These are phyloP conservation scores for Metschnikowia cubensis DNA, from an alignment of 805 yeast genomes.

Conservation along the genomic window DNA sequence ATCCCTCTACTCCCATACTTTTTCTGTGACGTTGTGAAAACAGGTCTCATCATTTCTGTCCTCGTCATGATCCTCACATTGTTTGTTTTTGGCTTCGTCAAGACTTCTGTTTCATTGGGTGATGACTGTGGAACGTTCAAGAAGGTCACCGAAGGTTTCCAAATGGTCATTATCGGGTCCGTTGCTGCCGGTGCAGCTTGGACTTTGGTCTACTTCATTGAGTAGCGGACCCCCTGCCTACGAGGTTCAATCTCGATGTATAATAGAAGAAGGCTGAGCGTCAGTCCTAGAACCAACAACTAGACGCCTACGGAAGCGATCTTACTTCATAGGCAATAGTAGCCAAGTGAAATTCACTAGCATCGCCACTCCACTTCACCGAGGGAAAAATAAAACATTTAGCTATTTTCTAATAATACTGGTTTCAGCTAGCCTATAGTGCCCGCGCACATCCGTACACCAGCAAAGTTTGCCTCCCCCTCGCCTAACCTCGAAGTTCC, in stretches of 20 bases:
- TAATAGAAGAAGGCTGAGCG: conserved; percentile 3
- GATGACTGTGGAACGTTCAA: conserved; percentile 58
- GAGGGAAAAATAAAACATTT: background rate
- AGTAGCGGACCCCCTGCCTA: conserved; percentile 17
- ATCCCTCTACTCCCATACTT: conserved; percentile 90
- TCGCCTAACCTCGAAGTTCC: background rate
- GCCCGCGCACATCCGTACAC: conserved; percentile 7
- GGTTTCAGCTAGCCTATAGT: background rate
- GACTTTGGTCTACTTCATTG: conserved; percentile 80
- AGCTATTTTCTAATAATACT: background rate
- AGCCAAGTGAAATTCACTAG: background rate
- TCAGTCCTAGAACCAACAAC: background rate
- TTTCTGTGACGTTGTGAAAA: conserved; percentile 68
- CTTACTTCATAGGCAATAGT: background rate
- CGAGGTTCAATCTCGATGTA: conserved; percentile 3
- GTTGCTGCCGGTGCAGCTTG: conserved; percentile 97
- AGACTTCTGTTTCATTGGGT: conserved; percentile 83
- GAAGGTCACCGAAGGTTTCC: conserved; percentile 74
- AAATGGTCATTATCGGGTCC: conserved; percentile 96
- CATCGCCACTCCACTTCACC: background rate
- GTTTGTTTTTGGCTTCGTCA: conserved; percentile 80
- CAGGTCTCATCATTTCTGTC: conserved; percentile 72
- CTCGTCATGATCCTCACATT: conserved; percentile 81
- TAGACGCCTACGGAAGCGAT: background rate
- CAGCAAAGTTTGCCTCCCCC: conserved; percentile 4